phyloP scores from a whole-genome alignment of 1,139 yeast genomes.

The Torulaspora pretoriensis region DNA sequence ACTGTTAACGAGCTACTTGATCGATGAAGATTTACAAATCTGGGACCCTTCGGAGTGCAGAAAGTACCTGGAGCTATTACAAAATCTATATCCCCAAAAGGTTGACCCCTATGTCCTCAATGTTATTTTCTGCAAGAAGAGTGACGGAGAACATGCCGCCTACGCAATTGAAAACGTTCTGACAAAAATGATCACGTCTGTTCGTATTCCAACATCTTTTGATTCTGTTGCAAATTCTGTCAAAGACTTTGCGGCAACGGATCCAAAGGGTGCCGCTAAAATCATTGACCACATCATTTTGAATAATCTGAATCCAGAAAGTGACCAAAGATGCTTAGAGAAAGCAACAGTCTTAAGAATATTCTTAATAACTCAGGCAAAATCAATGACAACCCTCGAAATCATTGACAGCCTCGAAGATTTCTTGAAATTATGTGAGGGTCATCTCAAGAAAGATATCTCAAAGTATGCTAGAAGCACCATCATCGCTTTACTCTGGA shows the following conservation, averaged over 20 bases:
- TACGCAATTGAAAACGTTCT: slow-evolving; percentile 19
- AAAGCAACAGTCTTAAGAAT: slow-evolving; percentile 20
- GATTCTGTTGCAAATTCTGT: slow-evolving; percentile 21
- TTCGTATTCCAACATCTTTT: slow-evolving; percentile 18
- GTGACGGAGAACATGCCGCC: slow-evolving; percentile 3
- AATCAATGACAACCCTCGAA: slow-evolving; percentile 17
- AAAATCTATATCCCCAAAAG: slow-evolving; percentile 24
- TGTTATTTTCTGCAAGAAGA: slow-evolving; percentile 15
- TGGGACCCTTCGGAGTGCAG: slow-evolving; percentile 11
- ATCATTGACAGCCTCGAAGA: slow-evolving; percentile 18
- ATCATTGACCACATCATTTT: slow-evolving; percentile 26
- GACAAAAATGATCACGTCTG: slow-evolving; percentile 25
- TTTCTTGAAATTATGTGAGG: slow-evolving; percentile 17
- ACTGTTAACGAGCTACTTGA: slow-evolving; percentile 16
- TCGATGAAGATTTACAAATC: slow-evolving; percentile 10
- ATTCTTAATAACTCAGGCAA: slow-evolving; percentile 25
- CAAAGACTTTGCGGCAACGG: slow-evolving; percentile 21
- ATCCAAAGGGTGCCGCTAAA: slow-evolving; percentile 16
- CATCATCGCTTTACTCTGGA: slow-evolving; percentile 29
- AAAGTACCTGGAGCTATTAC: slow-evolving; percentile 14
- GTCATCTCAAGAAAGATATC: slow-evolving; percentile 12
- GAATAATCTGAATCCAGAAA: slow-evolving; percentile 21
- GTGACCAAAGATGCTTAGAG: slow-evolving; percentile 19
- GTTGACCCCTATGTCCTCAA: slow-evolving; percentile 21
- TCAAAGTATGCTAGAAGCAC: slow-evolving; percentile 19